These are phyloP conservation scores for Lithocarpus polystachyus DNA, from an alignment of 306 rosid genomes.

Conservation along the genomic window DNA sequence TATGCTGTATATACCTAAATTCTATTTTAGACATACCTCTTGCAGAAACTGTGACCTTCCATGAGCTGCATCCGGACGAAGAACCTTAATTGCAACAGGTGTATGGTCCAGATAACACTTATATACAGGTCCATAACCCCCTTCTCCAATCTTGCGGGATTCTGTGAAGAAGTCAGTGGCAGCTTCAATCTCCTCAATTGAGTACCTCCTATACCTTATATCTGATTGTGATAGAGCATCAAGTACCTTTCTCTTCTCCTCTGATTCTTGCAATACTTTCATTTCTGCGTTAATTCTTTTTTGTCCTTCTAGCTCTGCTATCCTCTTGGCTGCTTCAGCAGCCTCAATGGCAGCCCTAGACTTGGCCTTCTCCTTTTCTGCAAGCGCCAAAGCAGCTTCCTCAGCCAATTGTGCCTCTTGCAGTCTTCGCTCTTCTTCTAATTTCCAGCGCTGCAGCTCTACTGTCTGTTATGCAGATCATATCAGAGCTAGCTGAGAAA, in stretches of 20 bases:
- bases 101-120: constrained; percentile 76
- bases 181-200: constrained; percentile 80
- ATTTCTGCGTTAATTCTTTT: constrained; percentile 76
- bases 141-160: constrained; percentile 89
- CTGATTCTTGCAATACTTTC: constrained; percentile 71
- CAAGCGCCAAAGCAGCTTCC: constrained; percentile 77
- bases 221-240: constrained; percentile 50
- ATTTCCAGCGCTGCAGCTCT: constrained; percentile 86
- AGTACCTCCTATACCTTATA: constrained; percentile 69
- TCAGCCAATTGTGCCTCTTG: constrained; percentile 77
- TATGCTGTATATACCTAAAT: not conserved
- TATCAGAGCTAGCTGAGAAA: constrained; percentile 21
- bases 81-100: constrained; percentile 82
- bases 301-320: constrained; percentile 80
- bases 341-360: constrained; percentile 90
- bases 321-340: constrained; percentile 82
- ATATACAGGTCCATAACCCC: constrained; percentile 94
- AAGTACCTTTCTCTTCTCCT: constrained; percentile 59
- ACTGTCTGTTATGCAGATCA: constrained; percentile 49
- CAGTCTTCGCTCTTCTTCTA: constrained; percentile 69
- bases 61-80: constrained; percentile 94
- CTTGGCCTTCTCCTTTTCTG: constrained; percentile 74
- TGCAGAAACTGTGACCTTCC: constrained; percentile 87
- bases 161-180: constrained; percentile 66
- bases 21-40: constrained; percentile 56